Conservation (phyloP, 805 yeast species). For the Pichia ethanolica region DNA sequence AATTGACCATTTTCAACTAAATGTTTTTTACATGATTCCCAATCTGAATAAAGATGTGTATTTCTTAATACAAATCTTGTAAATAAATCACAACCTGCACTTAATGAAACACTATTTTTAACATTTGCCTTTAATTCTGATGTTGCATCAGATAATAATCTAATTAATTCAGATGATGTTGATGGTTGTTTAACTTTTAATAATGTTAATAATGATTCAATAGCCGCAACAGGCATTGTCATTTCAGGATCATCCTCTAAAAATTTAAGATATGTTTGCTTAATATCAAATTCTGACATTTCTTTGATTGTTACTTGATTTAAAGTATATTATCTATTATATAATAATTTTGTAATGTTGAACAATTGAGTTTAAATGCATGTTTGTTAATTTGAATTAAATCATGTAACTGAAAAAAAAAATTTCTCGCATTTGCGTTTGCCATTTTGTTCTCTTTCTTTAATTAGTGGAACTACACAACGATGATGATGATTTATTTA, state of each 20-base stretch:
- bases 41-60: constrained; percentile 79
- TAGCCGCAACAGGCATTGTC: constrained; percentile 99
- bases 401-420: too few relatives aligned
- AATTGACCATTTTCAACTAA: constrained; percentile 90
- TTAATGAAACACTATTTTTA: constrained; percentile 83
- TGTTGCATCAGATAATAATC: constrained; percentile 69
- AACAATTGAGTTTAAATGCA: too few relatives aligned
- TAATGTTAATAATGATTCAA: constrained; percentile 85
- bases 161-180: constrained; percentile 89
- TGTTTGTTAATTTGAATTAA: too few relatives aligned
- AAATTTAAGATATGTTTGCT: constrained; percentile 68
- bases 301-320: neutral
- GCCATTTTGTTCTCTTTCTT: too few relatives aligned
- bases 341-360: too few relatives aligned
- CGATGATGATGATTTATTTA: too few relatives aligned
- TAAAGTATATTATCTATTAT: neutral
- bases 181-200: constrained; percentile 77
- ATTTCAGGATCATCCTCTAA: constrained; percentile 88
- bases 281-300: constrained; percentile 61
- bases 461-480: too few relatives aligned
- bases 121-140: constrained; percentile 67
- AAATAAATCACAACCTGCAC: constrained; percentile 97
- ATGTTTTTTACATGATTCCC: constrained; percentile 88
- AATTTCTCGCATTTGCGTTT: too few relatives aligned
- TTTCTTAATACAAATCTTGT: constrained; percentile 89